These are phyloP conservation scores for Tetrahymena borealis DNA, from an alignment of 73 alveolate species.

Conservation along the genomic window DNA sequence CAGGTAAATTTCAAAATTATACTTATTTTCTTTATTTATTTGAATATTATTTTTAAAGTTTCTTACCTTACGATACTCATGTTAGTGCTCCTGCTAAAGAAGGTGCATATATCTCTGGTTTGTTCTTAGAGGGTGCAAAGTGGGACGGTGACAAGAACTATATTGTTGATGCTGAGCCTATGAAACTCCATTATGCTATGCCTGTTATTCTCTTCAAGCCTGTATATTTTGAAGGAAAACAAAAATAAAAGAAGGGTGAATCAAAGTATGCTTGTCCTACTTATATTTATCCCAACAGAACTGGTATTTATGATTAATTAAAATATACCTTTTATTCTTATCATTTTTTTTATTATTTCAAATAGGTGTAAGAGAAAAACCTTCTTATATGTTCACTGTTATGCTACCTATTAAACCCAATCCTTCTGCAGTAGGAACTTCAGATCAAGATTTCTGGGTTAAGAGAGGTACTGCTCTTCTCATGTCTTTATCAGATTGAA, in stretches of 20 bases:
- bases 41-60: neutral
- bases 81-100: conserved; percentile 64
- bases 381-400: conserved; percentile 84
- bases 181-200: conserved; percentile 94
- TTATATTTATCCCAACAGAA: conserved; percentile 84
- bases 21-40: neutral
- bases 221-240: conserved; percentile 30
- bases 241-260: conserved; percentile 36
- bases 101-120: conserved; percentile 83
- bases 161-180: conserved; percentile 95
- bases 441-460: conserved; percentile 83
- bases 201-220: conserved; percentile 93
- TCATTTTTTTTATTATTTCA: too few species aligned
- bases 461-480: conserved; percentile 95
- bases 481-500: conserved; percentile 69
- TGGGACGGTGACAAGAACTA: conserved; percentile 93
- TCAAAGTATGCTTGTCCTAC: conserved; percentile 78
- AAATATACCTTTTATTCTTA: too few species aligned
- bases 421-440: conserved; percentile 55
- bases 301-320: too few species aligned
- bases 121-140: conserved; percentile 95
- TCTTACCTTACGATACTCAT: conserved; percentile 51
- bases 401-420: conserved; percentile 59
- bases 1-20: neutral
- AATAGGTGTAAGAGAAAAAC: conserved; percentile 89